phyloP scores from a whole-genome alignment of 495 filamentous ascomycete species.

The Neurospora sp. region DNA sequence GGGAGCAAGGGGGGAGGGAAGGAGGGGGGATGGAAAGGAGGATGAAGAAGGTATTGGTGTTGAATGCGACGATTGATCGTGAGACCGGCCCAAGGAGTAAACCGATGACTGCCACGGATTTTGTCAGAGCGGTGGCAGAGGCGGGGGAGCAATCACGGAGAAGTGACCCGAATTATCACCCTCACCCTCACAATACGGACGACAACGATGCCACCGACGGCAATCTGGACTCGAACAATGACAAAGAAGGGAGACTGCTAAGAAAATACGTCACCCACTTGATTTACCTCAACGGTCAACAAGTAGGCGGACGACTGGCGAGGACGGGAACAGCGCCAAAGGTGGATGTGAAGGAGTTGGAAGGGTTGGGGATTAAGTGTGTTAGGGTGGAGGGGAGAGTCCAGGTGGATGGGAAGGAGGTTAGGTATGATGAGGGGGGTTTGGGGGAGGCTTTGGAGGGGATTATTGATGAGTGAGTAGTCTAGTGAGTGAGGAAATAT shows the following conservation, averaged over 20 bases:
- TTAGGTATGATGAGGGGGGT: conserved; percentile 69
- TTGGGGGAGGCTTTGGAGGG: conserved; percentile 68
- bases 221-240: conserved; percentile 4
- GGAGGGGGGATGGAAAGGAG: conserved; percentile 4
- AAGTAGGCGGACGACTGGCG: not conserved
- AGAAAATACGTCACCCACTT: conserved; percentile 70
- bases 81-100: conserved; percentile 62
- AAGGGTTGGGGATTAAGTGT: conserved; percentile 60
- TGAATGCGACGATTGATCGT: conserved; percentile 75
- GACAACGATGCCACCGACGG: not conserved
- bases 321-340: conserved; percentile 40
- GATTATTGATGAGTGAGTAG: conserved; percentile 50
- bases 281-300: conserved; percentile 65
- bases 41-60: conserved; percentile 58
- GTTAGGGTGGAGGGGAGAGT: conserved; percentile 67
- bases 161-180: conserved; percentile 12
- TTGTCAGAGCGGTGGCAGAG: conserved; percentile 64
- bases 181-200: not conserved
- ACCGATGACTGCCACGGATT: conserved; percentile 64
- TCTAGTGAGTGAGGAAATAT: not conserved
- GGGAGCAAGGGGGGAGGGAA: not conserved
- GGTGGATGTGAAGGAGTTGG: conserved; percentile 58
- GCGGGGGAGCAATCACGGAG: conserved; percentile 41
- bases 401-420: conserved; percentile 22
- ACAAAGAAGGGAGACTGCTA: conserved; percentile 15